Conservation (phyloP, 306 rosid species). For the Delonix regia region DNA sequence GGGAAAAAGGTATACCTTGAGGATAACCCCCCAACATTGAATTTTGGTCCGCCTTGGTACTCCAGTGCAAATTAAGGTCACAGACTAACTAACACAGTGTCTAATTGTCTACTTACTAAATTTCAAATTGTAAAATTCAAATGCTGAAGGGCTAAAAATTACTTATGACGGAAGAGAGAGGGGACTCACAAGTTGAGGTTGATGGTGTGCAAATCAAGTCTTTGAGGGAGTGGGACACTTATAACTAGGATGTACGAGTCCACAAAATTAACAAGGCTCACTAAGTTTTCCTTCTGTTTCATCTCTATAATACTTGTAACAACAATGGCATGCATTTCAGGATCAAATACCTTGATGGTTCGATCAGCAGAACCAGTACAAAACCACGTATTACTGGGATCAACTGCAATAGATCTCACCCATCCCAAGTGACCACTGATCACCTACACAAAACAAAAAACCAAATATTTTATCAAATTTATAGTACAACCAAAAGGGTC, state of each 20-base stretch:
- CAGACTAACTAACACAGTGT: not conserved
- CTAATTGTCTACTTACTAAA: not conserved
- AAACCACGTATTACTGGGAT: conserved; percentile 97
- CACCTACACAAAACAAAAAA: conserved; percentile 59
- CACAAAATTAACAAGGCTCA: conserved; percentile 27
- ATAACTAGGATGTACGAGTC: not conserved
- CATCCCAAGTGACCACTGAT: conserved; percentile 99
- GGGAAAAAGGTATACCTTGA: not conserved
- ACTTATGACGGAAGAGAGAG: not conserved
- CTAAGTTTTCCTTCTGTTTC: not conserved
- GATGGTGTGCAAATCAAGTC: not conserved
- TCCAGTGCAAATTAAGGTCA: not conserved
- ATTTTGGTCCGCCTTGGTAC: not conserved
- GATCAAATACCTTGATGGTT: conserved; percentile 82
- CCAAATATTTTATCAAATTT: conserved; percentile 13
- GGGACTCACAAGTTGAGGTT: not conserved
- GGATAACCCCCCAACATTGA: not conserved
- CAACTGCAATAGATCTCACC: conserved; percentile 97
- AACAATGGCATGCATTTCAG: conserved; percentile 29
- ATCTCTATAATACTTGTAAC: conserved; percentile 14
- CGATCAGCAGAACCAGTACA: conserved; percentile 99
- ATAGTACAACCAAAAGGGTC: conserved; percentile 21
- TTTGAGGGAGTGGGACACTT: not conserved
- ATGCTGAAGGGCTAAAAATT: not conserved
- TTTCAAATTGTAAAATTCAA: not conserved